Evolutionary conservation across 2,329 filamentous ascomycete species (phyloP).

Genomic region (Fusarium veterinarium): DNA sequence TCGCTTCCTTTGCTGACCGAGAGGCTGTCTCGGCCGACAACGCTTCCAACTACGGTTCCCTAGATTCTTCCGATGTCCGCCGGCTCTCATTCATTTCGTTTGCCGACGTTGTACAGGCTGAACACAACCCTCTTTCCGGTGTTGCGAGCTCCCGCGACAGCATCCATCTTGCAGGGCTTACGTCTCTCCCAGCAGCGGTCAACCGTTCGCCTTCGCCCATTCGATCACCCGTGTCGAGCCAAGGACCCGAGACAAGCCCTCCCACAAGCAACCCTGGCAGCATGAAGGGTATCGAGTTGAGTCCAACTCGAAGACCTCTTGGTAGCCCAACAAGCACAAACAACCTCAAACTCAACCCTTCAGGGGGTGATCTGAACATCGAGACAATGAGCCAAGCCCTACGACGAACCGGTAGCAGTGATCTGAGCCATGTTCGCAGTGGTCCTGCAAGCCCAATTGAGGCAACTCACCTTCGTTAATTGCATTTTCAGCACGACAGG

Average conservation of each 20-base stretch:
- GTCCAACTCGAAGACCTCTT: constrained; percentile 68
- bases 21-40: constrained; percentile 64
- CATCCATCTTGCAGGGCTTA: constrained; percentile 75
- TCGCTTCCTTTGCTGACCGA: constrained; percentile 63
- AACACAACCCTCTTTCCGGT: constrained; percentile 72
- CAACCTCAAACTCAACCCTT: constrained; percentile 55
- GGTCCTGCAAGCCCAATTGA: constrained; percentile 69
- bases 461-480: constrained; percentile 46
- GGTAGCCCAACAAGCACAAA: constrained; percentile 72
- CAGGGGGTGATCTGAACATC: constrained; percentile 78
- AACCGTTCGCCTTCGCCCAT: constrained; percentile 84
- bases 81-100: constrained; percentile 96
- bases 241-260: constrained; percentile 74
- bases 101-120: constrained; percentile 90
- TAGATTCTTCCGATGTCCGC: constrained; percentile 81
- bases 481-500: not conserved
- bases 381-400: constrained; percentile 95
- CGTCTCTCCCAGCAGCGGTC: constrained; percentile 64
- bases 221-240: constrained; percentile 80
- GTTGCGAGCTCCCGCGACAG: constrained; percentile 72
- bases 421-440: constrained; percentile 71
- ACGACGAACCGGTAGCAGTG: constrained; percentile 84
- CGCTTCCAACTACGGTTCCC: constrained; percentile 79
- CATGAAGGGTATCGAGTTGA: constrained; percentile 78
- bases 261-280: constrained; percentile 81